phyloP scores from a whole-genome alignment of 306 rosid species.

The Cyamopsis tetragonoloba region DNA sequence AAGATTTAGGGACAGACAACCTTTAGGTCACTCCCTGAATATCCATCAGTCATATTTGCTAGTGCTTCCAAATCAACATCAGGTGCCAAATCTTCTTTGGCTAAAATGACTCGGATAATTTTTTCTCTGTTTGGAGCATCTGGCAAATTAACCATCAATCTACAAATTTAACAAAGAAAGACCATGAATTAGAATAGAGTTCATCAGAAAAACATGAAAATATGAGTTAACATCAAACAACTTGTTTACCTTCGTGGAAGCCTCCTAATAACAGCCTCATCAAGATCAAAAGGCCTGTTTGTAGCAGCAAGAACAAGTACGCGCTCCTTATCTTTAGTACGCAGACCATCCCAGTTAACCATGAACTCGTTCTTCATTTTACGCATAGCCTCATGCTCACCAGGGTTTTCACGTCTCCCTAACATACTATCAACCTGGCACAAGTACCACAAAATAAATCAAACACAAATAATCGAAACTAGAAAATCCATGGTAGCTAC shows the following conservation, averaged over 20 bases:
- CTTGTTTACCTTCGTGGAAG: slow-evolving; percentile 77
- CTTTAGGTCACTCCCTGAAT: slow-evolving; percentile 94
- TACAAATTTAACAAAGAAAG: slow-evolving; percentile 11
- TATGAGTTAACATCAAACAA: background rate
- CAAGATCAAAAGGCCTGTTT: slow-evolving; percentile 97
- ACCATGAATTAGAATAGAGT: background rate
- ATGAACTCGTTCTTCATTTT: slow-evolving; percentile 99
- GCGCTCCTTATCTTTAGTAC: slow-evolving; percentile 95
- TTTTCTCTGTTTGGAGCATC: slow-evolving; percentile 78
- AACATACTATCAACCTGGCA: slow-evolving; percentile 94
- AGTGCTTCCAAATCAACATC: slow-evolving; percentile 73
- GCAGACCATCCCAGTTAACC: slow-evolving; percentile 99
- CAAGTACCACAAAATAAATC: slow-evolving; percentile 17
- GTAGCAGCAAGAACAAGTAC: slow-evolving; percentile 96
- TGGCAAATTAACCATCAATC: slow-evolving; percentile 95
- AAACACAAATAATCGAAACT: background rate
- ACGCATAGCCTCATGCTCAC: slow-evolving; percentile 99
- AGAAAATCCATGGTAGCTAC: background rate
- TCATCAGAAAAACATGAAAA: background rate
- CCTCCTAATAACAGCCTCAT: slow-evolving; percentile 98
- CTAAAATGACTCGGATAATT: slow-evolving; percentile 71
- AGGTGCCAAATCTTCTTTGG: slow-evolving; percentile 69
- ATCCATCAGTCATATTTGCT: slow-evolving; percentile 87
- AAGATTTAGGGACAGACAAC: slow-evolving; percentile 34
- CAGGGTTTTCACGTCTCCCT: slow-evolving; percentile 94